phyloP scores from a whole-genome alignment of 2,329 filamentous ascomycete genomes.

The Colletotrichum karsti region DNA sequence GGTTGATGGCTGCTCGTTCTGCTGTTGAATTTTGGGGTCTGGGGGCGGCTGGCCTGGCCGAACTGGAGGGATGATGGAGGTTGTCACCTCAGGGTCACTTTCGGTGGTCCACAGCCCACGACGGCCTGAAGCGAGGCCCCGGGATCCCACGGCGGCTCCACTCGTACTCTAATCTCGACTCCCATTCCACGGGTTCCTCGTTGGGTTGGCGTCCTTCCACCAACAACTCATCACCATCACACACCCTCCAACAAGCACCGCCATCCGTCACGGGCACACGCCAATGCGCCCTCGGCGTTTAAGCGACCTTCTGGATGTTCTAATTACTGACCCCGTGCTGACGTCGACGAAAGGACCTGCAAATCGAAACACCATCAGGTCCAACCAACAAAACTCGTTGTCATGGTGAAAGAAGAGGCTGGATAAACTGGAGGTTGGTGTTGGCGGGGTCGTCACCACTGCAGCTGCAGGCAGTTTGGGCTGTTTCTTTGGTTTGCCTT shows the following conservation, averaged over 20 bases:
- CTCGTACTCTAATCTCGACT: constrained; percentile 7
- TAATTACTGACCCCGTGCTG: background rate
- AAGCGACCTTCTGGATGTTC: background rate
- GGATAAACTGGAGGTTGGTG: background rate
- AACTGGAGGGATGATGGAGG: background rate
- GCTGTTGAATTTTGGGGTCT: background rate
- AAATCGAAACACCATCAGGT: background rate
- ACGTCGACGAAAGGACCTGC: background rate
- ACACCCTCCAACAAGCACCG: background rate
- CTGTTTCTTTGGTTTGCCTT: background rate
- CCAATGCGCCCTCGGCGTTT: constrained; percentile 12
- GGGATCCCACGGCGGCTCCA: constrained; percentile 4
- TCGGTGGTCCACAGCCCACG: background rate
- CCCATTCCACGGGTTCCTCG: background rate
- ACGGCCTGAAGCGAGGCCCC: constrained; percentile 10
- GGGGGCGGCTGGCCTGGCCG: constrained; percentile 1
- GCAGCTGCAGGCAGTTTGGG: background rate
- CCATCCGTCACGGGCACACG: constrained; percentile 8
- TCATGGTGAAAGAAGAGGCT: background rate
- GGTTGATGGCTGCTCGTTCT: no score
- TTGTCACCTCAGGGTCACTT: background rate
- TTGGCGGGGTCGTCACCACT: background rate
- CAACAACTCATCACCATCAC: background rate
- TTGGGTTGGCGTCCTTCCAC: background rate
- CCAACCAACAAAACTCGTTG: background rate